Evolutionary conservation across 306 rosid genomes (phyloP), one percentile per base, ranked within the genome.

Genomic region (Morella rubra): DNA sequence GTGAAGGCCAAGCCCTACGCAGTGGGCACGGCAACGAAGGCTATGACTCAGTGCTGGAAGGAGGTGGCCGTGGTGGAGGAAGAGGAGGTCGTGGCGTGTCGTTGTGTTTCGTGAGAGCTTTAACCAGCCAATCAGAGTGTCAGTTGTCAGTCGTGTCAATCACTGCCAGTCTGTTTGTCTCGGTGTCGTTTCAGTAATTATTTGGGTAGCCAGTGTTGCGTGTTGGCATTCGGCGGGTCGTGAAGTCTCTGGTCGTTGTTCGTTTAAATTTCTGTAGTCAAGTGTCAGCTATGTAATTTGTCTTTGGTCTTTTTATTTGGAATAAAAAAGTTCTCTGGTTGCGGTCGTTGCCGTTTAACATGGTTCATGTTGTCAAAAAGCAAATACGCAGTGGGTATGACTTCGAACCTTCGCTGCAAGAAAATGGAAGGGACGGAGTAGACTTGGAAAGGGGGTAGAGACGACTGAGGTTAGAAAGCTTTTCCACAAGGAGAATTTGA

Each of bases 41-140:
- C n/a, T 14, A 13, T 5, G 24, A 24, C 15, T 52, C 20, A 67
- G 68, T 69, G 76, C 42, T 77, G 81, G 72, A 76, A 44, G 67
- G 58, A 22, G 40, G 24, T 73, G 22, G 70, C 45, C 61, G 61
- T 37, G 52, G 68, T 12, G 75, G 62, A 15, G 37, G 84, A 69
- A 44, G 80, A 69, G 10, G 89, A 77, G 79, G 52, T 16, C 45
- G 68, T 19, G 78, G 77, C 74, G 15, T 75, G 84, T 46, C 2
- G 78, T 0, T 77, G 77, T 37, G 67, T 71, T 14, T 50, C 22
- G 16, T 69, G 69, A 41, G 59, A 41, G 59, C 61, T 12, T 59
- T 15, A 49, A 76, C 61, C 41, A 6, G 5, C 27, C 11, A 13
- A n/a, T 51, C 20, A 20, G 44, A 12, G 47, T 76, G 65, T 41